These are phyloP conservation scores for Chalciporus sphaerocephalus DNA, from an alignment of 768 basidiomycete species.

Conservation along the genomic window DNA sequence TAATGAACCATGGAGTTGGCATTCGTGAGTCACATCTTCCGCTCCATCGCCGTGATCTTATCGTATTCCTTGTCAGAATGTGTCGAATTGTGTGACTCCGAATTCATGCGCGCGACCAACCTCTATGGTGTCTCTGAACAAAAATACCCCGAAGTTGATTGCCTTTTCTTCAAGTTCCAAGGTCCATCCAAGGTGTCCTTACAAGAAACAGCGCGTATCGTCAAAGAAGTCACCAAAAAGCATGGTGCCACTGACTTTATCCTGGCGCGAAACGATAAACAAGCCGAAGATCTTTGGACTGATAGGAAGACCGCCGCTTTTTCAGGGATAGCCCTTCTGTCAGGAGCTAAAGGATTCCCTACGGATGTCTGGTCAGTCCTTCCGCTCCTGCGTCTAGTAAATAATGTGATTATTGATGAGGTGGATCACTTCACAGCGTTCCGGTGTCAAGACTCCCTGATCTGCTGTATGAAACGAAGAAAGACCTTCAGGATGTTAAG, in stretches of 20 bases:
- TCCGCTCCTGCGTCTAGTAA: too few relatives aligned
- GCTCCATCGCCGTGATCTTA: not conserved
- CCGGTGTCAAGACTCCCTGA: constrained; percentile 63
- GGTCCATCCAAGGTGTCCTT: constrained; percentile 58
- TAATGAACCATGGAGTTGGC: constrained; percentile 66
- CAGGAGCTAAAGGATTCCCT: constrained; percentile 55
- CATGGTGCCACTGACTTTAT: constrained; percentile 67
- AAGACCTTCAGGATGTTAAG: constrained; percentile 56
- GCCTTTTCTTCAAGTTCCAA: constrained; percentile 86
- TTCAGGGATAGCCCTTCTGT: constrained; percentile 50
- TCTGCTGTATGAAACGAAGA: constrained; percentile 63
- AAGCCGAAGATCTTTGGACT: constrained; percentile 68
- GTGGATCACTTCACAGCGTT: too few relatives aligned
- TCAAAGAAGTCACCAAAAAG: constrained; percentile 52
- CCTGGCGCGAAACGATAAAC: constrained; percentile 57
- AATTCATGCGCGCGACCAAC: constrained; percentile 62
- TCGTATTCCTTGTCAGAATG: constrained; percentile 61
- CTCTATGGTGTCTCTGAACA: constrained; percentile 48
- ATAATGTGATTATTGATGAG: too few relatives aligned
- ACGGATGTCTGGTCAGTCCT: constrained; percentile 89
- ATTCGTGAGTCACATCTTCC: constrained; percentile 52
- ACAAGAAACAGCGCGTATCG: constrained; percentile 54
- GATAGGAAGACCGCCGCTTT: constrained; percentile 68
- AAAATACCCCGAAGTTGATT: constrained; percentile 61
- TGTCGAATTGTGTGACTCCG: constrained; percentile 75